Base-by-base conservation (phyloP, 1,284 basidiomycete species). In the Paramarasmius palmivorus region DNA sequence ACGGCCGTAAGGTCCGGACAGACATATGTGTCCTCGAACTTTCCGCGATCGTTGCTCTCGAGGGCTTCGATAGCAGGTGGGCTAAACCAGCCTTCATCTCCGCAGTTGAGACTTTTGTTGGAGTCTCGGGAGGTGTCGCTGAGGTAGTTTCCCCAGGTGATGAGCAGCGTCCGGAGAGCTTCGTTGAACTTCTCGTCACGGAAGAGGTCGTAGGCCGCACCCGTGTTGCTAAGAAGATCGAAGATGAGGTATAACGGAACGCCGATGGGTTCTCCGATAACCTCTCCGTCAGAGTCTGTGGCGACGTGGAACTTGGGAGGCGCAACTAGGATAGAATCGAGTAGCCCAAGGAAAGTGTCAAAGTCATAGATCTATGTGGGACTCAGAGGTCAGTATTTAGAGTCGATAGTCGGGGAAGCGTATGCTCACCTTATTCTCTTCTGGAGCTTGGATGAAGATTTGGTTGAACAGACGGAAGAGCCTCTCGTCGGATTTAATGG, bases 141-240 rank as follows among this genome's bases (percentile, higher is more conserved):
- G 20, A 57, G 50, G 53, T 50, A 57, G n/a, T 25, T 32, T 26
- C 48, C 44, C 56, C 56, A 57, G 41, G 39, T 32, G 45, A 52
- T 39, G 14, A 57, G 29, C 39, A 57, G 35, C 7, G 50, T 49
- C 38, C 52, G 54, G 37, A 57, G 40, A 22, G 45, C 39, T 36
- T 25, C 38, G 26, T 58, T 60, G 23, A 60, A 46, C 5, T 34
- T 20, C 4, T 35, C 37, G 17, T 55, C 50, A 38, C 54, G 55
- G 53, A 67, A 63, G 22, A 66, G 42, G 12, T 57, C 49, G 20
- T 61, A 74, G 1, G 79, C 79, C 12, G 73, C 73, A 2, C 63
- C 61, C 0, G 78, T 80, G 15, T 68, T 73, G 77, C 79, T 80
- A 0, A 75, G 73, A 74, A 75, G 77, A 52, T 76, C 68, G 35